Evolutionary conservation across 2,329 filamentous ascomycete genomes (phyloP), one percentile per base, ranked within the genome.

Genomic region (Penicillium sp.): DNA sequence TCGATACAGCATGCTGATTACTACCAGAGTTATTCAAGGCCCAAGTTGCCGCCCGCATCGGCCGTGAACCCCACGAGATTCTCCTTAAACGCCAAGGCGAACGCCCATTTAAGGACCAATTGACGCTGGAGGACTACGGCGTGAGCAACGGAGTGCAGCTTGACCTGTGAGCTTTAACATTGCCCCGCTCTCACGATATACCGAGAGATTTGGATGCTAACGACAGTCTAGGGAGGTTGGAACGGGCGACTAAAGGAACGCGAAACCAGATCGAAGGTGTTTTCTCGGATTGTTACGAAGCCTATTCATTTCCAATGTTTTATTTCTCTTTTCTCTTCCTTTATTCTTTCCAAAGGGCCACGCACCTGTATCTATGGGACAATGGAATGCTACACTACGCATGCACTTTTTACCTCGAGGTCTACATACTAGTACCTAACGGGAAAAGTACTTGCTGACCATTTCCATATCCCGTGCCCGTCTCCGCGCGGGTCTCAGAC

Each of bases 61-160:
- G 92, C 1, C 82, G 92, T 31, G 86, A 95, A 60, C 87, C 91
- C 39, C 88, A 92, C 65, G 89, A 96, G 73, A 95, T 97, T 56
- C 78, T 96, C 73, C 72, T 97, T 52, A 93, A 95, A 77, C 79
- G 92, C 59, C 92, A 97, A 72, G 89, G 91, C 10, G 89, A 96
- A 73, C 75, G 91, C 57, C 91, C 92, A 23, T 96, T 97, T 70
- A 96, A 95, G 76, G 91, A 97, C 66, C 81, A 86, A 61, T 78
- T 96, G 53, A 91, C 84, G 29, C 71, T 96, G 60, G 88, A 88
- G 64, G 92, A 97, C 73, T 97, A 96, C 71, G 89, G 88, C n/a
- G 84, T 97, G 49, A 89, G 86, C 62, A 93, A 93, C 72, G 92
- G 92, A 8, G 90, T 95, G 42, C 75, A 77, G 57, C 65, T 77